A percentile compares a stretch with the other conserved stretches of the same genome.
phyloP scores from a whole-genome alignment of 2,329 filamentous ascomycete species.

The Trichoderma breve region DNA sequence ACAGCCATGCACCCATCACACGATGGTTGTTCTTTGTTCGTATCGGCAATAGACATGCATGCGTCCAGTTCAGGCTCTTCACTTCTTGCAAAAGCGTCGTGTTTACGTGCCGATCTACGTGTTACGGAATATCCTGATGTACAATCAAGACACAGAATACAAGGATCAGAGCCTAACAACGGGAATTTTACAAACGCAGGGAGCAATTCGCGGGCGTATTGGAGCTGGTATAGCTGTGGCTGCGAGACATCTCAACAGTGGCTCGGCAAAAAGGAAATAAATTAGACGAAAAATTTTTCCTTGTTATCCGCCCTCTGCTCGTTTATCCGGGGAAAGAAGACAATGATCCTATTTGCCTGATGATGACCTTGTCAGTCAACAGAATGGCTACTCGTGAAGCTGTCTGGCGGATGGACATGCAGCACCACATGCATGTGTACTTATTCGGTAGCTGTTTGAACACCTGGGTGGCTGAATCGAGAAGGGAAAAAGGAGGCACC shows the following conservation, averaged over 20 bases:
- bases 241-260: background rate
- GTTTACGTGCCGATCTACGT: background rate
- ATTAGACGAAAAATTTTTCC: background rate
- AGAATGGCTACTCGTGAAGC: background rate
- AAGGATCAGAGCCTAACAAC: background rate
- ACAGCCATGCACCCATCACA: background rate
- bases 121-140: background rate
- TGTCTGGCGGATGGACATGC: conserved; percentile 17
- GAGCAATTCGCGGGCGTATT: background rate
- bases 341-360: conserved; percentile 19
- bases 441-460: background rate
- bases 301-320: background rate
- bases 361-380: background rate
- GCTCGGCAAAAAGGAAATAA: background rate
- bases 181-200: background rate
- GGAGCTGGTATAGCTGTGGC: background rate
- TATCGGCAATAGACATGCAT: conserved; percentile 3
- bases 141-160: background rate
- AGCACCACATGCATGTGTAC: conserved; percentile 11
- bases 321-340: conserved; percentile 6
- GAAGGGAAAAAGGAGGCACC: background rate
- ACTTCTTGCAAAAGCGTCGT: background rate
- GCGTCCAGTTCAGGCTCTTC: background rate
- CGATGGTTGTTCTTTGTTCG: conserved; percentile 3
- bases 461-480: conserved; percentile 9